Evolutionary conservation across 1,284 basidiomycete genomes (phyloP).

Genomic region (Sparassis latifolia): DNA sequence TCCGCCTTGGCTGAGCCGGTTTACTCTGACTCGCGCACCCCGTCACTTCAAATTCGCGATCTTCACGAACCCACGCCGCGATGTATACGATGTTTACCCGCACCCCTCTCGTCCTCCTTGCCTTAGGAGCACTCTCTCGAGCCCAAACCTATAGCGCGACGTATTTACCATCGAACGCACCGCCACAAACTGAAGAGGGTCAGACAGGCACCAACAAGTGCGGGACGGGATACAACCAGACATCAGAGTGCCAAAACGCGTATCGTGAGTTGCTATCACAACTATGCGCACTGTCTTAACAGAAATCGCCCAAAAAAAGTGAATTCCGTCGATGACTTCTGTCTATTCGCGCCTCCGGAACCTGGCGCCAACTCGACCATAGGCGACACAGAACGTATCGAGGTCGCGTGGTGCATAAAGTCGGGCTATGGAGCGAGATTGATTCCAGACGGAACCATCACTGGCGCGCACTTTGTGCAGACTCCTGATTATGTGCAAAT

Average conservation of each 20-base stretch:
- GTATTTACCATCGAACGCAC: conserved; percentile 37
- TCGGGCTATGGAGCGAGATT: conserved; percentile 62
- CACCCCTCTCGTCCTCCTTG: conserved; percentile 11
- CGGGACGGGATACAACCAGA: conserved; percentile 48
- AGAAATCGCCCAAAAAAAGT: conserved; percentile 30
- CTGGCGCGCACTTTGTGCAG: conserved; percentile 64
- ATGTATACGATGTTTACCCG: conserved; percentile 13
- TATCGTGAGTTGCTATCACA: conserved; percentile 37
- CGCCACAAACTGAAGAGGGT: conserved; percentile 48
- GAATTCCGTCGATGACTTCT: conserved; percentile 60
- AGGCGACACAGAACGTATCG: conserved; percentile 55
- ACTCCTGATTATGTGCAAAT: conserved; percentile 69
- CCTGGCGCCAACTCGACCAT: conserved; percentile 48
- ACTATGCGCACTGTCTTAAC: background rate
- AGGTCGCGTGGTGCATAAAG: conserved; percentile 68
- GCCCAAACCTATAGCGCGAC: conserved; percentile 32
- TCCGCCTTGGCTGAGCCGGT: no score
- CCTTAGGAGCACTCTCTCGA: conserved; percentile 15
- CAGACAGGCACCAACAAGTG: conserved; percentile 65
- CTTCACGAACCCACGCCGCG: no score
- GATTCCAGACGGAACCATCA: conserved; percentile 71
- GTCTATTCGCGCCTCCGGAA: conserved; percentile 48
- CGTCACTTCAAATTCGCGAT: no score
- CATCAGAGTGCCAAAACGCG: conserved; percentile 60
- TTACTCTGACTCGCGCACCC: no score